These are phyloP conservation scores for Rhynchosporium secalis DNA, from an alignment of 2,329 filamentous ascomycete genomes.

Conservation along the genomic window DNA sequence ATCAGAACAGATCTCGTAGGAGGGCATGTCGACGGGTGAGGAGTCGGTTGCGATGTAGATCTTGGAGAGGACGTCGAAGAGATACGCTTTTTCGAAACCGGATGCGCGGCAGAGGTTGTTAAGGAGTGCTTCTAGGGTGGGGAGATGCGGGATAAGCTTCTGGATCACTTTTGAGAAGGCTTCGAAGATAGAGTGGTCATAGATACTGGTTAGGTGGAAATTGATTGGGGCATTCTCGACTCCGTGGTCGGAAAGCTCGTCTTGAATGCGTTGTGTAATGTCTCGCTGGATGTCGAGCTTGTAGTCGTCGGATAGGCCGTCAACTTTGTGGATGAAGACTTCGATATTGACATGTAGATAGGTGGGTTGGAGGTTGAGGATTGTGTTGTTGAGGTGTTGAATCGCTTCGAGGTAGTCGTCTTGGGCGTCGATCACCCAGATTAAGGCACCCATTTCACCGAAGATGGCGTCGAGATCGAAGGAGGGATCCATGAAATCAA, in stretches of 20 bases:
- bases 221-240: slow-evolving; percentile 92
- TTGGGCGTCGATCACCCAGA: slow-evolving; percentile 98
- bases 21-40: slow-evolving; percentile 88
- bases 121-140: slow-evolving; percentile 88
- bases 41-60: slow-evolving; percentile 98
- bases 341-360: slow-evolving; percentile 96
- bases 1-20: slow-evolving; percentile 97
- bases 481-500: slow-evolving; percentile 85
- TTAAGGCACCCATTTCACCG: slow-evolving; percentile 87
- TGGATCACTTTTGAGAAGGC: slow-evolving; percentile 98
- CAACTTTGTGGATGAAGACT: slow-evolving; percentile 98
- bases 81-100: slow-evolving; percentile 95
- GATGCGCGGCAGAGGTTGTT: slow-evolving; percentile 92
- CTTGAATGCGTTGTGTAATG: slow-evolving; percentile 93
- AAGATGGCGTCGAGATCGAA: slow-evolving; percentile 95
- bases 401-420: slow-evolving; percentile 96
- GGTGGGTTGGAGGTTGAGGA: slow-evolving; percentile 81
- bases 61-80: slow-evolving; percentile 97
- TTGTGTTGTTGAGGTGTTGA: slow-evolving; percentile 80
- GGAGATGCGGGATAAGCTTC: slow-evolving; percentile 90
- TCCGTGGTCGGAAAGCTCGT: slow-evolving; percentile 89
- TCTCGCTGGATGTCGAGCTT: slow-evolving; percentile 95
- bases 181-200: slow-evolving; percentile 98
- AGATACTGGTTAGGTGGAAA: slow-evolving; percentile 96
- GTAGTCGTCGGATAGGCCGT: slow-evolving; percentile 96